Percentiles rank a stretch among this genome's conserved stretches.
Conservation (phyloP, 1,139 yeast genomes). For the Blastobotrys ciferrii region DNA sequence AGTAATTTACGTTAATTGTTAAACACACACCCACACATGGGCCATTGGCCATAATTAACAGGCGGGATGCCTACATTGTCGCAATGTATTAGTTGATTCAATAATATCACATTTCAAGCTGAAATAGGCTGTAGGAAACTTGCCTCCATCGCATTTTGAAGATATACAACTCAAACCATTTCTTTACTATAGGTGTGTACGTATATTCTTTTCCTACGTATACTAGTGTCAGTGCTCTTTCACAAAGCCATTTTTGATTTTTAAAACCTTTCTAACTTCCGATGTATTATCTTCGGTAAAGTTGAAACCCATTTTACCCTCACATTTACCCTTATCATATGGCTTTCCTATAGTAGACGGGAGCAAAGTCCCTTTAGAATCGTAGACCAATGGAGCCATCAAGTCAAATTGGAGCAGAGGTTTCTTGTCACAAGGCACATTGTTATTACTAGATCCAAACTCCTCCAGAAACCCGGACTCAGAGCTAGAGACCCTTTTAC, state of each 20-base stretch:
- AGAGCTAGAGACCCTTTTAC: not conserved
- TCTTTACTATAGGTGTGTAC: not conserved
- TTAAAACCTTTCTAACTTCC: not conserved
- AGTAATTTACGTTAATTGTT: too few species aligned
- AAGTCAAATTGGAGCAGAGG: not conserved
- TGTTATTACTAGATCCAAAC: not conserved
- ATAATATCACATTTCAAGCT: not conserved
- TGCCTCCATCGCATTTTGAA: not conserved
- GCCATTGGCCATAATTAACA: too few species aligned
- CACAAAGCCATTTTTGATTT: not conserved
- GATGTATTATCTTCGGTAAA: not conserved
- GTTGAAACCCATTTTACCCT: not conserved
- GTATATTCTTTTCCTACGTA: not conserved
- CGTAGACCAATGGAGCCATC: not conserved
- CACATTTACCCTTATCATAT: not conserved
- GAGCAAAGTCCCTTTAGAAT: not conserved
- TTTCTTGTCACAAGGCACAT: constrained; percentile 1
- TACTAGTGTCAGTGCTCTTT: not conserved
- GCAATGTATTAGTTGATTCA: too few species aligned
- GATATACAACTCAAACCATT: not conserved
- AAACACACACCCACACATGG: too few species aligned
- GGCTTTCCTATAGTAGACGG: not conserved
- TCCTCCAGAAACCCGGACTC: constrained; percentile 2
- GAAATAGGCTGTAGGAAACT: not conserved
- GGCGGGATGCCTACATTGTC: too few species aligned